phyloP scores from a whole-genome alignment of 306 rosid genomes.

The Hippophae gyantsensis region DNA sequence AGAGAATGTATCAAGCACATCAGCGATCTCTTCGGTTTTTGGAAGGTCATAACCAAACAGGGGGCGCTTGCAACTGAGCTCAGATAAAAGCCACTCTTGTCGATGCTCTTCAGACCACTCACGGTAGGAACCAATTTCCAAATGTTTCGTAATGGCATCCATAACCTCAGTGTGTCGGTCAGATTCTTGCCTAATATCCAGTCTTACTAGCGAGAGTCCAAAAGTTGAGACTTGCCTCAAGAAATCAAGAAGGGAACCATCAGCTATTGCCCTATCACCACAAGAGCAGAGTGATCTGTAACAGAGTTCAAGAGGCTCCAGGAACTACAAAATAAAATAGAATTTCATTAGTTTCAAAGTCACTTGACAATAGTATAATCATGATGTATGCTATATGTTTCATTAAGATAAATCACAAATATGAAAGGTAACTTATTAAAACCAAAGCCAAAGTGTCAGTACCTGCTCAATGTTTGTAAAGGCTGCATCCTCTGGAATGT shows the following conservation, averaged over 20 bases:
- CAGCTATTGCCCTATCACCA: constrained; percentile 91
- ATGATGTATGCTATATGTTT: not conserved
- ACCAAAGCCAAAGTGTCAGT: not conserved
- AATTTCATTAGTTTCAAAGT: constrained; percentile 24
- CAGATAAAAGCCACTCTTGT: constrained; percentile 90
- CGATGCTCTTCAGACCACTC: constrained; percentile 90
- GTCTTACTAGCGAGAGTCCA: constrained; percentile 86
- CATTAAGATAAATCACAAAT: not conserved
- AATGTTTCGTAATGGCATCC: constrained; percentile 81
- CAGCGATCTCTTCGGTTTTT: constrained; percentile 79
- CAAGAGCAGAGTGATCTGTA: constrained; percentile 84
- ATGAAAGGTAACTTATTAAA: not conserved
- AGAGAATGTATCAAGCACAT: constrained; percentile 73
- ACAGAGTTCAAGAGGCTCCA: constrained; percentile 91
- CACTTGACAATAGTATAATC: not conserved
- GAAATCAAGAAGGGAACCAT: constrained; percentile 94
- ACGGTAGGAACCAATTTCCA: constrained; percentile 81
- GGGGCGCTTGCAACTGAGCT: constrained; percentile 79
- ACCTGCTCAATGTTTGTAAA: constrained; percentile 84
- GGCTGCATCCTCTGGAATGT: constrained; percentile 82
- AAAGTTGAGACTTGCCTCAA: constrained; percentile 94
- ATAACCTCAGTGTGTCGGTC: constrained; percentile 90
- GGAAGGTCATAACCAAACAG: constrained; percentile 93
- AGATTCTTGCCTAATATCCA: constrained; percentile 91
- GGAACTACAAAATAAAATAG: constrained; percentile 44